Evolutionary conservation across 257 asterid species (phyloP).

Genomic region (Penstemon eatonii): DNA sequence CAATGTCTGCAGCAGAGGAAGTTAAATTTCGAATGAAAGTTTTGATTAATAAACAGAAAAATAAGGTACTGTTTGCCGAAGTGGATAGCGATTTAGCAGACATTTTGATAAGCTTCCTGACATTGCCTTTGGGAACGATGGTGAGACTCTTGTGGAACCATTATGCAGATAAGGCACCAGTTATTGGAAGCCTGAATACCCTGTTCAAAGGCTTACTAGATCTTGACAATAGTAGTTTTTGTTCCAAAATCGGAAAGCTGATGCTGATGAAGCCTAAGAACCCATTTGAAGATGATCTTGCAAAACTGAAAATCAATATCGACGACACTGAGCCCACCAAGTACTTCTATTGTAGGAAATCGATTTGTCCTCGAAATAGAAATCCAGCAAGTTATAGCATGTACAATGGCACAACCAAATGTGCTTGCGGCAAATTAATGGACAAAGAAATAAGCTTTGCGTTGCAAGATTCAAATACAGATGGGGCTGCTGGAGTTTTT

Average conservation of each 20-base stretch:
- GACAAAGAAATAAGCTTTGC: background rate
- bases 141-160: constrained; percentile 3
- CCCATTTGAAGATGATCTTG: background rate
- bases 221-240: background rate
- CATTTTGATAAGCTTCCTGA: background rate
- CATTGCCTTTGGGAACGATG: constrained; percentile 8
- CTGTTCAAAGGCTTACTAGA: background rate
- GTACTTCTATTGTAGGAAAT: background rate
- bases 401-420: background rate
- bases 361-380: background rate
- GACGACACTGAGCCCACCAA: background rate
- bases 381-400: background rate
- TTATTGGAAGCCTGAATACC: background rate
- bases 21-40: background rate
- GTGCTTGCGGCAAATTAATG: background rate
- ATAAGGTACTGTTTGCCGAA: background rate
- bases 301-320: constrained; percentile 10
- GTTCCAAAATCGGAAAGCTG: background rate
- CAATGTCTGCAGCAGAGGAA: background rate
- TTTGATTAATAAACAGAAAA: background rate
- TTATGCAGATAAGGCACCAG: constrained; percentile 8
- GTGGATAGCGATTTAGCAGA: background rate
- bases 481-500: background rate
- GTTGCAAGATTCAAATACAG: background rate
- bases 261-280: constrained; percentile 27